A percentile compares a stretch with the other conserved stretches of the same genome.
Conservation (phyloP, 129 eudicot species). For the Smallanthus sonchifolius region DNA sequence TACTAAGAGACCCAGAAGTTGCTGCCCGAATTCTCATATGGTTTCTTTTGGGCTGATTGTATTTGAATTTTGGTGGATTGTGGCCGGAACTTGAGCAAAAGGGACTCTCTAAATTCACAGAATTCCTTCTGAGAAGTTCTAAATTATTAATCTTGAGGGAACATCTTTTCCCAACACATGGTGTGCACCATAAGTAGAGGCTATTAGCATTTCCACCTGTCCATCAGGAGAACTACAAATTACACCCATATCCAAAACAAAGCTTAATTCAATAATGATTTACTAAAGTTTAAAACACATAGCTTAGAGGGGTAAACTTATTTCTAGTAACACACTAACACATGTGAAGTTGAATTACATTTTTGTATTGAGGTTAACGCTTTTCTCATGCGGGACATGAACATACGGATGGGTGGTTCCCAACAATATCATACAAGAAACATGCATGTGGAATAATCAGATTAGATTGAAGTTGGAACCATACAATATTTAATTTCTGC, state of each 20-base stretch:
- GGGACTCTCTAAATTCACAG: constrained; percentile 21
- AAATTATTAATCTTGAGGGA: constrained; percentile 21
- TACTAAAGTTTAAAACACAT: background rate
- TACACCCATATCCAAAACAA: constrained; percentile 10
- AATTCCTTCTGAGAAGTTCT: constrained; percentile 20
- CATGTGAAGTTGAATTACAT: background rate
- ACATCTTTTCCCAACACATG: constrained; percentile 2
- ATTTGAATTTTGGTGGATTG: constrained; percentile 2
- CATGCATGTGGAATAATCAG: background rate
- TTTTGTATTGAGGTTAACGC: background rate
- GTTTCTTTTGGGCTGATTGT: constrained; percentile 25
- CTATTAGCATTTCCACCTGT: constrained; percentile 33
- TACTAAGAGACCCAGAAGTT: constrained; percentile 46
- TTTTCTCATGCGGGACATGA: background rate
- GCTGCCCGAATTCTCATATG: constrained; percentile 39
- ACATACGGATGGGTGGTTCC: background rate
- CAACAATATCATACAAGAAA: background rate
- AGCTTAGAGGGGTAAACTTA: background rate
- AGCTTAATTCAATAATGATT: background rate
- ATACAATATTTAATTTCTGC: background rate
- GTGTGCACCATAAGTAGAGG: constrained; percentile 9
- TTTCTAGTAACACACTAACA: background rate
- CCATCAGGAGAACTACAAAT: constrained; percentile 6
- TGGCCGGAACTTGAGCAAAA: constrained; percentile 15
- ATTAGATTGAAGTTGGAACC: background rate